Base-by-base conservation (phyloP, 164 flowering plant genomes). In the Akebia trifoliata region DNA sequence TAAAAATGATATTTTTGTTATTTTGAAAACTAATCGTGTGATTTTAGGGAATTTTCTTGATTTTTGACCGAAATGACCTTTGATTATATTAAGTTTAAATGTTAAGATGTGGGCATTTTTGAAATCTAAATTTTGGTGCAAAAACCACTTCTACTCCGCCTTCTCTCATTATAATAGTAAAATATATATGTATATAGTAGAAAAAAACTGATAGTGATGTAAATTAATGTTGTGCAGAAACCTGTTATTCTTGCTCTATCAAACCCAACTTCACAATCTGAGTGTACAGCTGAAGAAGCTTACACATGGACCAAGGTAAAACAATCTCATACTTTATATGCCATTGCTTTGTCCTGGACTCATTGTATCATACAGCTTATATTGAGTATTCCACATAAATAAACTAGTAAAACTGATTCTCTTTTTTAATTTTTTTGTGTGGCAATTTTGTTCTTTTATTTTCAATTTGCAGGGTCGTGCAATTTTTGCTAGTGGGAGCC, bases 241-340 rank as follows among this genome's bases (percentile, higher is more conserved):
- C 96, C 97, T 56, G 59, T 91, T 54, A 84, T 91, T 62, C 46
- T 91, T 77, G 94, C 97, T 52, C 84, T 91, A 30, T 91, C 96
- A 50, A 91, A 91, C 60, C 97, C 96, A 35, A 91, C 97, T 14
- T 77, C 95, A 18, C 93, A 89, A 56, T 80, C 98, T 11, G 96
- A 89, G 66, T 92, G 98, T 65, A 89, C 95, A 18, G 93, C 95
- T 29, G 90, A 86, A 69, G 84, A 89, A 73, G 96, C 98, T 66
- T 87, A 87, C 66, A 75, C 77, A 3, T 92, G 96, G 96, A 81
- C 74, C 54, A 39, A 89, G 89, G 96, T 92, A 72, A 61, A 45
- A 29, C 11, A 50, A n/a, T 5, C n/a, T 28, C 22, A 17, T 20
- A 50, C n/a, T 0, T 44, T 44, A 20, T 12, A 2, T 1, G 8